Base-by-base conservation (phyloP, 2,329 filamentous ascomycete genomes). In the Penicillium sp. region DNA sequence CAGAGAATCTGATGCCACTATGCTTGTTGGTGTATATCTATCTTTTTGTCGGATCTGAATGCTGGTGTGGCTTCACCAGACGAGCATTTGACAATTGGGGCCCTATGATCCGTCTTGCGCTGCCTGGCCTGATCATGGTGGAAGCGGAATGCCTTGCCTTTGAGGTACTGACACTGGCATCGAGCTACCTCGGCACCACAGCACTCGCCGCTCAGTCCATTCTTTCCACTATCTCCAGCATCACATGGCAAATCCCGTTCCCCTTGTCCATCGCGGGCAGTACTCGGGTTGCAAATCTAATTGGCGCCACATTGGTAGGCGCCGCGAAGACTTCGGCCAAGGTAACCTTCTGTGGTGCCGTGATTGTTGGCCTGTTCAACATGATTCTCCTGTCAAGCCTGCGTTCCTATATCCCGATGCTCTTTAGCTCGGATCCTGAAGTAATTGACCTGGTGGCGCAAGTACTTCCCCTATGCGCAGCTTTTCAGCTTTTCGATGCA, bases 141-240 rank as follows among this genome's bases (percentile, higher is more conserved):
- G 81, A 93, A 61, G 88, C 90, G 4, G 90, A 96, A 61, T 94
- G 85, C 67, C 75, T 95, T 8, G 88, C 89, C 5, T 96, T 96
- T 61, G 90, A 96, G 62, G 79, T 95, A 32, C 71, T 95, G 45
- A 95, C 88, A 0, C 72, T 95, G n/a, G 79, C 81, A 6, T 78
- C 85, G 0, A 85, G 82, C 35, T 85, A 84, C 52, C 81, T 95
- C 41, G 85, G 84, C 11, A 79, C 85, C 1, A 81, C 81, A 12
- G 79, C 83, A 44, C 76, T 96, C 1, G 90, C 90, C 0, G 89
- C 92, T 0, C 89, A 98, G 63, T 89, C 84, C 22, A 81, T 95
- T 10, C 70, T 96, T 2, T 77, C 82, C 14, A 92, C 84, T 0
- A 71, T 95, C 30, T 80, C 82, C 0, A 79, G 81, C 7, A 78